These are phyloP conservation scores for Penicillium sp. DNA, from an alignment of 2,329 filamentous ascomycete genomes.

Conservation along the genomic window DNA sequence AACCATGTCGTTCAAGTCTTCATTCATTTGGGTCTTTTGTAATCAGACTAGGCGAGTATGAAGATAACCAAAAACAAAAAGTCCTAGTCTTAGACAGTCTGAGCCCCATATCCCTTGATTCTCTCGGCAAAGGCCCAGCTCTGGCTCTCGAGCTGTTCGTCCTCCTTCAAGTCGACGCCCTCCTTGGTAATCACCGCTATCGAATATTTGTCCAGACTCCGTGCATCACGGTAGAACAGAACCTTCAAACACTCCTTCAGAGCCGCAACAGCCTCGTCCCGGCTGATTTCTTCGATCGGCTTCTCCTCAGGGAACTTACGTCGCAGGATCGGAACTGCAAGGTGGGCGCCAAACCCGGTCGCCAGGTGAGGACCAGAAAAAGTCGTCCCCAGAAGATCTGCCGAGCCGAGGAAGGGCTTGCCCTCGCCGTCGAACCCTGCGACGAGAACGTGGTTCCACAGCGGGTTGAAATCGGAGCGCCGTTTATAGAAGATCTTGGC, in stretches of 20 bases:
- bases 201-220: constrained; percentile 86
- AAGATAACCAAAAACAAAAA: constrained; percentile 24
- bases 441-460: constrained; percentile 94
- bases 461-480: constrained; percentile 89
- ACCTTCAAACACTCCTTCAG: constrained; percentile 98
- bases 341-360: constrained; percentile 87
- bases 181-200: constrained; percentile 85
- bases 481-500: constrained; percentile 94
- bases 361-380: constrained; percentile 84
- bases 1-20: neutral
- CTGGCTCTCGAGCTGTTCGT: constrained; percentile 86
- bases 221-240: constrained; percentile 91
- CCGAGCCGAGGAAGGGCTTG: constrained; percentile 83
- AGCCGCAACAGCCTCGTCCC: constrained; percentile 73
- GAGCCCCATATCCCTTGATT: constrained; percentile 91
- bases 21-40: constrained; percentile 10
- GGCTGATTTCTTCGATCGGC: constrained; percentile 63
- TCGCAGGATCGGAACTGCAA: constrained; percentile 88
- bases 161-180: constrained; percentile 76
- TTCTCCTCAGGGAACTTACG: constrained; percentile 79
- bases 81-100: constrained; percentile 50
- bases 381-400: constrained; percentile 88
- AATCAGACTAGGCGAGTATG: constrained; percentile 25
- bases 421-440: constrained; percentile 76
- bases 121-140: constrained; percentile 97